Evolutionary conservation across 129 eudicot genomes (phyloP), one percentile per base, ranked within the genome.

Genomic region (Cynara cardunculus): DNA sequence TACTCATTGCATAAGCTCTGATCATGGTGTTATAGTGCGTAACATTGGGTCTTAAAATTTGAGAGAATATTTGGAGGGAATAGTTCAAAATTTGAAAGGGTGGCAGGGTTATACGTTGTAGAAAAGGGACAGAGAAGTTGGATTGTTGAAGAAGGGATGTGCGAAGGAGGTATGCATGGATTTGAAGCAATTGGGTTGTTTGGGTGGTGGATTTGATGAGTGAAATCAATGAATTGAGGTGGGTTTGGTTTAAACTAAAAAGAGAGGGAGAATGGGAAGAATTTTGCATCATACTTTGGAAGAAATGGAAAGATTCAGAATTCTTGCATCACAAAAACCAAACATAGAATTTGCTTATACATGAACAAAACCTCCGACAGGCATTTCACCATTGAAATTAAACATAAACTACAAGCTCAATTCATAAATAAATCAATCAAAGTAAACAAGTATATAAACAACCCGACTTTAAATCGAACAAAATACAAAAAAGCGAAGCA

Each of bases 131-230:
- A 39, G 90, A 88, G 37, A 92, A 21, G 49, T 72, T 72, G 84
- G 89, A 75, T 71, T 87, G 9, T 65, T 82, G 88, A 41, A 88
- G 25, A 56, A 81, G 85, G 46, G 89, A 75, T 56, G 92, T 83
- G 37, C 89, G 89, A 78, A 94, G 78, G 62, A 94, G 90, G 74
- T 88, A 83, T 25, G 92, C 88, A 49, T 94, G 98, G 79, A 94
- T 77, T 83, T 90, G 94, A 66, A 82, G 87, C 14, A 94, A 74
- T 34, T 87, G 96, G 84, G 89, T 18, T 75, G 85, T 80, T 30
- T 74, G 65, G 72, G 87, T 77, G 39, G 85, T 75, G 34, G 97
- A 90, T 79, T 90, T 88, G 73, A 92, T 87, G 79, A 90, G 83
- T n/a, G 97, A 85, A 49, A 87, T 85, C 37, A 89, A 11, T 22